Conservation (phyloP, 306 rosid species). For the Hippophae gyantsensis region DNA sequence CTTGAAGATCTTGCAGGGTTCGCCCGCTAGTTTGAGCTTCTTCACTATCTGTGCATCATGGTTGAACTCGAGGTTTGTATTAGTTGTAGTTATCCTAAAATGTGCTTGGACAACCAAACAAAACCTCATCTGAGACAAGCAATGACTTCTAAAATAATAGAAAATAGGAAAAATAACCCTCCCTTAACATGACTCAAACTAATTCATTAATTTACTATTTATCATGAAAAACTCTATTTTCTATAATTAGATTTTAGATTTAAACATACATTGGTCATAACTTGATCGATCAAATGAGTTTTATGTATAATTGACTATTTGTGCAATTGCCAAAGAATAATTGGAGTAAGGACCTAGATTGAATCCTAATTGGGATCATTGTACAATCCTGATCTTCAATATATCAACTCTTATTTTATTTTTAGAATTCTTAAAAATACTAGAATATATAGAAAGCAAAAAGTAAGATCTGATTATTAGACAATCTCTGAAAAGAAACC, state of each 20-base stretch:
- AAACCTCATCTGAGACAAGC: constrained; percentile 5
- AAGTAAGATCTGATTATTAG: constrained; percentile 60
- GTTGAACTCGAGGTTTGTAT: constrained; percentile 77
- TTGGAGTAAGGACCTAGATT: too few species aligned
- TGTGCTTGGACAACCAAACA: constrained; percentile 44
- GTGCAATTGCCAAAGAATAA: too few species aligned
- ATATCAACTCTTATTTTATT: neutral
- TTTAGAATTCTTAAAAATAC: neutral
- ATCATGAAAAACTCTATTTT: too few species aligned
- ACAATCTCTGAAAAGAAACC: constrained; percentile 75
- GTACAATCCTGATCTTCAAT: neutral
- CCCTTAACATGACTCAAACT: neutral
- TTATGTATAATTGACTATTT: too few species aligned
- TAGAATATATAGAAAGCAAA: constrained; percentile 8
- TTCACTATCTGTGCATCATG: constrained; percentile 65
- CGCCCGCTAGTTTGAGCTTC: constrained; percentile 89
- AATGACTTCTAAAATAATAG: neutral
- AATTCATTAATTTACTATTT: too few species aligned
- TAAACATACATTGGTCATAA: too few species aligned
- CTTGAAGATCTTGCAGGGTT: constrained; percentile 88
- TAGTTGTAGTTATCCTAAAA: constrained; percentile 91
- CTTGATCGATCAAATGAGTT: too few species aligned
- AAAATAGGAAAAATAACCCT: neutral
- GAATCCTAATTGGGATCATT: too few species aligned
- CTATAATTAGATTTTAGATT: too few species aligned